phyloP scores from a whole-genome alignment of 2,329 filamentous ascomycete species.

The Periconia sp. region DNA sequence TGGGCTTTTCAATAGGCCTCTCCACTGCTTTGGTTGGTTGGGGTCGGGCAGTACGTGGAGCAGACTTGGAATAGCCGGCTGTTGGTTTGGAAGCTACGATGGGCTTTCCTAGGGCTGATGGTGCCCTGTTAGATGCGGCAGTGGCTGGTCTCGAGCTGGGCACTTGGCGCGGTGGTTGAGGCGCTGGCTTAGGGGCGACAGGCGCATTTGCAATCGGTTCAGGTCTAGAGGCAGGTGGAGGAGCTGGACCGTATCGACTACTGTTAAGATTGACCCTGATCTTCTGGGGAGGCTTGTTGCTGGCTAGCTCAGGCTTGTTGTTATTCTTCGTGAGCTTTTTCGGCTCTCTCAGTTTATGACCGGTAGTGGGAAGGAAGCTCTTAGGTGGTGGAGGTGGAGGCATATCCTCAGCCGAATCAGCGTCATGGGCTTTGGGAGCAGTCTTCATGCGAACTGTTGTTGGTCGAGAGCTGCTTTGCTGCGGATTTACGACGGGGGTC shows the following conservation, averaged over 20 bases:
- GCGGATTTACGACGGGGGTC: slow-evolving; percentile 44
- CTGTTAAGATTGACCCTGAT: slow-evolving; percentile 61
- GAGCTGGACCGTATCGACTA: slow-evolving; percentile 38
- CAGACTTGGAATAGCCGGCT: slow-evolving; percentile 21
- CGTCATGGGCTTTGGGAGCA: slow-evolving; percentile 36
- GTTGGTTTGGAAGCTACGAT: slow-evolving; percentile 19
- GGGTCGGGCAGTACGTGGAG: slow-evolving; percentile 34
- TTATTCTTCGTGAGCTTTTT: slow-evolving; percentile 58
- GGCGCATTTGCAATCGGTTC: slow-evolving; percentile 35
- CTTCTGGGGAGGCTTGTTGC: slow-evolving; percentile 64
- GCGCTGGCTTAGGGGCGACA: slow-evolving; percentile 19
- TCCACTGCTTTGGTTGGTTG: slow-evolving; percentile 55
- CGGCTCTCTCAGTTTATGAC: slow-evolving; percentile 61
- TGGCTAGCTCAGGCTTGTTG: slow-evolving; percentile 59
- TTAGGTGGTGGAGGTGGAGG: slow-evolving; percentile 64
- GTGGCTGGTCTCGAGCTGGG: slow-evolving; percentile 59
- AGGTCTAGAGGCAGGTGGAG: slow-evolving; percentile 34
- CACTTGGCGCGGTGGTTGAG: slow-evolving; percentile 24
- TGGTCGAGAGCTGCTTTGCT: slow-evolving; percentile 34
- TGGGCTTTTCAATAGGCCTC: slow-evolving; percentile 76
- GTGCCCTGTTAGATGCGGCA: slow-evolving; percentile 28
- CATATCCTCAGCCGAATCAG: slow-evolving; percentile 54
- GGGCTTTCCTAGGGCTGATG: slow-evolving; percentile 29
- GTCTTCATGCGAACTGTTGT: slow-evolving; percentile 29
- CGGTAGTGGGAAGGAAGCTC: slow-evolving; percentile 50